Conservation (phyloP, 2,329 filamentous ascomycete species). For the Blumeriella jaapii region DNA sequence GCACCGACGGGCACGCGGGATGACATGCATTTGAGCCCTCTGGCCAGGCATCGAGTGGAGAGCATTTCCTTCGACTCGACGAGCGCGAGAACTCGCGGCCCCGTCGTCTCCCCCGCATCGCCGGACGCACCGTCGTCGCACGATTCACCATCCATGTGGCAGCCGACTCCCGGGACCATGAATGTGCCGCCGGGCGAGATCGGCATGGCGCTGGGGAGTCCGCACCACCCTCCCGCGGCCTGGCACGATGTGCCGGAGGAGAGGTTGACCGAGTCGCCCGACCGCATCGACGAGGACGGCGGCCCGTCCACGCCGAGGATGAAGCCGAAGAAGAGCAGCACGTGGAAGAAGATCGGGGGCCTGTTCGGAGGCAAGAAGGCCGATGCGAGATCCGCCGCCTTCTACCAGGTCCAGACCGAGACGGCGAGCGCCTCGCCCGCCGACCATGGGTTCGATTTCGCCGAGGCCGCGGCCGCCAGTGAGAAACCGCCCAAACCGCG, state of each 20-base stretch:
- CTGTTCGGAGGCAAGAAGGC: conserved; percentile 37
- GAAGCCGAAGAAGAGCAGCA: conserved; percentile 43
- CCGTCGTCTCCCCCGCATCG: conserved; percentile 10
- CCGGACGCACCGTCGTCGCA: conserved; percentile 10
- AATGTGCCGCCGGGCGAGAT: conserved; percentile 33
- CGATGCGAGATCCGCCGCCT: conserved; percentile 15
- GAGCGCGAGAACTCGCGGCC: conserved; percentile 20
- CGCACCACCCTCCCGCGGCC: conserved; percentile 31
- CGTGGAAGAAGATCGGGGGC: conserved; percentile 46
- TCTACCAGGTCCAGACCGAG: conserved; percentile 25
- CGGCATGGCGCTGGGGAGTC: conserved; percentile 65
- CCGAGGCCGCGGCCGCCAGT: conserved; percentile 4
- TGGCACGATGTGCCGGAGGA: conserved; percentile 14
- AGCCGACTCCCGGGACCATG: conserved; percentile 10
- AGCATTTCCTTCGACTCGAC: conserved; percentile 23
- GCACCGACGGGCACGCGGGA: conserved; percentile 24
- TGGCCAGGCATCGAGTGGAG: conserved; percentile 19
- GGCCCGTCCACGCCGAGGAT: conserved; percentile 12
- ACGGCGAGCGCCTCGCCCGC: conserved; percentile 6
- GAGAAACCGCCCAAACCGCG: conserved; percentile 13
- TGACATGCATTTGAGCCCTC: conserved; percentile 25
- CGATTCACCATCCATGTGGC: conserved; percentile 8
- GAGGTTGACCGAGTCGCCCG: conserved; percentile 16
- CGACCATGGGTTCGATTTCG: conserved; percentile 7
- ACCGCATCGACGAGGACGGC: conserved; percentile 11